These are phyloP conservation scores for Anisogramma anomala DNA, from an alignment of 2,329 filamentous ascomycete species.

Conservation along the genomic window DNA sequence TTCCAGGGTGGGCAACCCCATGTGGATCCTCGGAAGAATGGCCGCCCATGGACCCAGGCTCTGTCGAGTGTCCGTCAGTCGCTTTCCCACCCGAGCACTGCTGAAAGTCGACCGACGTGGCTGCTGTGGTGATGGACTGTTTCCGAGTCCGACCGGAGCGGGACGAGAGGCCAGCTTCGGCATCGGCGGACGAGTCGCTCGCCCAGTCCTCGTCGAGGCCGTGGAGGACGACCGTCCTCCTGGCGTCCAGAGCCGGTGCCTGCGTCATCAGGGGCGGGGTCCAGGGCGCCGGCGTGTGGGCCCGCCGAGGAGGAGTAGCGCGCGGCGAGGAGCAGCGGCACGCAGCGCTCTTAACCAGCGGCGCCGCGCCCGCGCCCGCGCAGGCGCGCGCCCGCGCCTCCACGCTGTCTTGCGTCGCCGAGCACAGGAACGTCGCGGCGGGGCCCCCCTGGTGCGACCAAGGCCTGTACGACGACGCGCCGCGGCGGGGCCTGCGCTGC, in stretches of 20 bases:
- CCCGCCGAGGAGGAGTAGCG: slow-evolving; percentile 1
- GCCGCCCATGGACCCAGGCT: background rate
- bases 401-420: slow-evolving; percentile 3
- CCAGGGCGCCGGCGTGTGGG: background rate
- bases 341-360: too few species aligned
- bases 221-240: slow-evolving; percentile 8
- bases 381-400: slow-evolving; percentile 1
- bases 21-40: background rate
- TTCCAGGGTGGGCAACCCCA: background rate
- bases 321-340: too few species aligned
- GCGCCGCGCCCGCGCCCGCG: too few species aligned
- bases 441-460: slow-evolving; percentile 6
- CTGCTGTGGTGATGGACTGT: slow-evolving; percentile 26
- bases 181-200: slow-evolving; percentile 22
- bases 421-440: slow-evolving; percentile 11
- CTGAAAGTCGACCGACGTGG: slow-evolving; percentile 26
- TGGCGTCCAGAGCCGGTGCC: background rate
- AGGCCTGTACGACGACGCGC: too few species aligned
- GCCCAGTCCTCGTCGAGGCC: slow-evolving; percentile 16
- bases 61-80: background rate
- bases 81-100: background rate
- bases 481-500: slow-evolving; percentile 9
- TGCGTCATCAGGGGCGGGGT: background rate
- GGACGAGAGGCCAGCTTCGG: slow-evolving; percentile 16
- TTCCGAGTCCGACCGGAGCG: slow-evolving; percentile 25